A percentile compares a stretch with the other conserved stretches of the same genome.
Evolutionary conservation across 169 alveolate genomes (phyloP).

Genomic region (Babesia ovata): DNA sequence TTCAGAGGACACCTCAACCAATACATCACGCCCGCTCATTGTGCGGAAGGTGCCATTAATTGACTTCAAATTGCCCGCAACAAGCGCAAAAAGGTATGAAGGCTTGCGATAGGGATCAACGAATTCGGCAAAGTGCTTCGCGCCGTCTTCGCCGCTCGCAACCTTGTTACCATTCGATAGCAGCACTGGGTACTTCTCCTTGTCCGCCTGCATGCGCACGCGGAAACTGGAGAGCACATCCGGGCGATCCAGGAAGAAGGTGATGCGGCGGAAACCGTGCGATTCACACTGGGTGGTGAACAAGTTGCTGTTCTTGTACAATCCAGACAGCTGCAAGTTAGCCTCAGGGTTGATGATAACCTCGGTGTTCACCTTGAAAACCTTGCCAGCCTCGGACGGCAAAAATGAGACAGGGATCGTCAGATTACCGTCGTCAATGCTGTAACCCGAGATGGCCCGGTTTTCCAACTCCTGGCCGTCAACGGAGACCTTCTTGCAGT

Average conservation of each 20-base stretch:
- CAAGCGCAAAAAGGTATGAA: slow-evolving; percentile 89
- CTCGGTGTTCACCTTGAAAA: slow-evolving; percentile 72
- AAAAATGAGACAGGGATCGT: slow-evolving; percentile 69
- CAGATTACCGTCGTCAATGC: slow-evolving; percentile 71
- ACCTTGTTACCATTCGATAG: slow-evolving; percentile 85
- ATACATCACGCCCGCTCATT: slow-evolving; percentile 78
- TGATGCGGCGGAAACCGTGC: slow-evolving; percentile 88
- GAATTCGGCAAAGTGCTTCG: slow-evolving; percentile 83
- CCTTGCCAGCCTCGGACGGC: slow-evolving; percentile 60
- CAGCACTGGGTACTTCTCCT: slow-evolving; percentile 83
- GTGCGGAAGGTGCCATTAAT: slow-evolving; percentile 81
- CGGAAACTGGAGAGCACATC: slow-evolving; percentile 86
- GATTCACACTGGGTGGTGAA: slow-evolving; percentile 92
- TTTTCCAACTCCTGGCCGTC: slow-evolving; percentile 76
- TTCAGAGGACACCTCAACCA: slow-evolving; percentile 81
- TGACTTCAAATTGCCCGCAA: slow-evolving; percentile 87
- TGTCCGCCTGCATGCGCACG: slow-evolving; percentile 87
- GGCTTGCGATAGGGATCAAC: slow-evolving; percentile 91
- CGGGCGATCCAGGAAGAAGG: slow-evolving; percentile 90
- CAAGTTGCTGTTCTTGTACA: slow-evolving; percentile 84
- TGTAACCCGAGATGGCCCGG: slow-evolving; percentile 69
- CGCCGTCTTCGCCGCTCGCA: slow-evolving; percentile 77
- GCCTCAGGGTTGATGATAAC: slow-evolving; percentile 83
- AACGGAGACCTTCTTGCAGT: slow-evolving; percentile 75
- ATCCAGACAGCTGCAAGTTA: slow-evolving; percentile 81